A percentile compares a stretch with the other conserved stretches of the same genome.
These are phyloP conservation scores for Sechiopsis laciniata DNA, from an alignment of 306 rosid species.

Conservation along the genomic window DNA sequence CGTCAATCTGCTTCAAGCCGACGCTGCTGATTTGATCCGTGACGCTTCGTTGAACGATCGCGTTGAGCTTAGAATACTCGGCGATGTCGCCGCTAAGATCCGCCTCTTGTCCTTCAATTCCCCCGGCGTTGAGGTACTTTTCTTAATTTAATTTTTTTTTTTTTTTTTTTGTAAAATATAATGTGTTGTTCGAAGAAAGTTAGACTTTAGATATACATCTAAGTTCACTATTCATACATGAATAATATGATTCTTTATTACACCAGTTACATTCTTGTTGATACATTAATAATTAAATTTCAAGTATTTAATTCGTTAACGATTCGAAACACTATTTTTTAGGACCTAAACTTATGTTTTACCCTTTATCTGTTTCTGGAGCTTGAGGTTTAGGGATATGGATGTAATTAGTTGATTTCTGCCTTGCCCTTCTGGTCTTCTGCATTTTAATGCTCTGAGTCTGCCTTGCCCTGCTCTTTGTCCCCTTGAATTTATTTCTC, in stretches of 20 bases:
- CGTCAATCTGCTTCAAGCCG: conserved; percentile 71
- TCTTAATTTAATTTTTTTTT: background rate
- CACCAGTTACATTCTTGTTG: too few relatives aligned
- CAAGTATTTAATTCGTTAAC: too few relatives aligned
- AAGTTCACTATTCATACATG: too few relatives aligned
- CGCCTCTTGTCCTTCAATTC: conserved; percentile 80
- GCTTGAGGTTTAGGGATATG: background rate
- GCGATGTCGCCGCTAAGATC: conserved; percentile 95
- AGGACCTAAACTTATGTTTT: too few relatives aligned
- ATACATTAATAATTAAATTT: too few relatives aligned
- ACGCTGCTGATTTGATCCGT: conserved; percentile 71
- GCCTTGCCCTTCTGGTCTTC: background rate
- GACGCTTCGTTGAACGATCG: conserved; percentile 87
- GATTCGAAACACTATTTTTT: too few relatives aligned
- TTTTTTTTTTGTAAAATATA: too few relatives aligned
- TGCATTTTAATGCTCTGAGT: background rate
- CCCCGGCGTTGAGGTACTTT: conserved; percentile 75
- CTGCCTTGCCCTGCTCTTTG: background rate
- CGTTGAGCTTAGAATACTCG: conserved; percentile 70
- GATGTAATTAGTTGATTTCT: background rate
- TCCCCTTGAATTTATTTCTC: background rate
- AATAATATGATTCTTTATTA: too few relatives aligned
- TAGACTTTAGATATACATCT: too few relatives aligned
- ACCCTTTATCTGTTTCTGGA: background rate
- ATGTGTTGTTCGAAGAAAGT: too few relatives aligned